Evolutionary conservation across 1,284 basidiomycete species (phyloP).

Genomic region (Leccinum fuscescens): DNA sequence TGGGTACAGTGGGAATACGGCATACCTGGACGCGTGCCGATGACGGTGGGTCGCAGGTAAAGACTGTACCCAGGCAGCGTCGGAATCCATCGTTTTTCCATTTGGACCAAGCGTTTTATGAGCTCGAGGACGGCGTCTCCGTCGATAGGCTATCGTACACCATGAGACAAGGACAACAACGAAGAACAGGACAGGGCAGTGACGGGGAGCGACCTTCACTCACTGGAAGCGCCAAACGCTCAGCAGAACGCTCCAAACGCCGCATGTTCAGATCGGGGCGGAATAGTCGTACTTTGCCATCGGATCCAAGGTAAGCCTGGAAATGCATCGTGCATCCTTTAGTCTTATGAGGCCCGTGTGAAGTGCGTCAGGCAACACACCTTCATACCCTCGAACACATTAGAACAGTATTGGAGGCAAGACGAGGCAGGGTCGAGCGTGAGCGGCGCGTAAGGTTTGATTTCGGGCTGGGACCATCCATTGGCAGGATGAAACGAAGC

Average conservation of each 20-base stretch:
- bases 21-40: constrained; percentile 71
- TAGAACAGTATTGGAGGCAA: constrained; percentile 75
- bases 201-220: constrained; percentile 10
- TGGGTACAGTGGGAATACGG: not conserved
- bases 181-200: not conserved
- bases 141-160: constrained; percentile 55
- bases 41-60: constrained; percentile 81
- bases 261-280: constrained; percentile 81
- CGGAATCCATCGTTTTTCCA: constrained; percentile 80
- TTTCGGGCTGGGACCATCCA: constrained; percentile 81
- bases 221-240: constrained; percentile 67
- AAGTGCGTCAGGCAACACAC: constrained; percentile 27
- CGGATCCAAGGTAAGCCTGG: constrained; percentile 72
- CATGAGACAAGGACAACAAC: not conserved
- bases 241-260: constrained; percentile 61
- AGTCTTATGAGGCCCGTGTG: not conserved
- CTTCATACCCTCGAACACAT: constrained; percentile 90
- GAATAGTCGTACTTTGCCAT: constrained; percentile 69
- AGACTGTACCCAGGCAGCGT: constrained; percentile 64
- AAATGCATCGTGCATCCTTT: not conserved
- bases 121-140: constrained; percentile 60
- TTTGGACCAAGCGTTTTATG: constrained; percentile 64
- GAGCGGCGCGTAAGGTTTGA: constrained; percentile 76
- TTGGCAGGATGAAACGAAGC: constrained; percentile 57
- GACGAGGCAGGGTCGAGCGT: constrained; percentile 67